Percentiles rank a stretch among this genome's conserved stretches.
Conservation (phyloP, 1,139 yeast genomes). For the Blastobotrys petasosporus region DNA sequence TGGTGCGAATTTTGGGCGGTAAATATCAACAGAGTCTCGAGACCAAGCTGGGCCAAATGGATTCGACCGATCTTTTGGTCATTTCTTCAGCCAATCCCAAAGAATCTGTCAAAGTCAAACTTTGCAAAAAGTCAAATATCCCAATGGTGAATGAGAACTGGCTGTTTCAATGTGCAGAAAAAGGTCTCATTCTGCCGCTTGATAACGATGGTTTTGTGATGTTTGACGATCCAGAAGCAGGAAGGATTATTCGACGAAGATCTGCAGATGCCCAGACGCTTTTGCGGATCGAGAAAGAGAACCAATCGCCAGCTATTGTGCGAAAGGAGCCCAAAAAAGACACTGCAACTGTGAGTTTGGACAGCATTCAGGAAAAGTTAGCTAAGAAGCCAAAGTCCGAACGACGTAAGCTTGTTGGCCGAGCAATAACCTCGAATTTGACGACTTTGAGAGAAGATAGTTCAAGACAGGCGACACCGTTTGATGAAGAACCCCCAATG, state of each 20-base stretch:
- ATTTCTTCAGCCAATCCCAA: conserved; percentile 2
- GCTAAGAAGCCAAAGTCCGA: conserved; percentile 3
- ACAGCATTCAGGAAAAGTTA: background rate
- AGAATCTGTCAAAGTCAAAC: background rate
- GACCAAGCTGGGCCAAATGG: background rate
- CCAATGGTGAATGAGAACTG: conserved; percentile 51
- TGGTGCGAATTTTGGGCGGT: conserved; percentile 46
- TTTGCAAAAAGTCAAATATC: conserved; percentile 20
- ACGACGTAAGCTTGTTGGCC: conserved; percentile 14
- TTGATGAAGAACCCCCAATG: conserved; percentile 10
- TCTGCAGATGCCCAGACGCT: conserved; percentile 1
- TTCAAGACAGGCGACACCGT: background rate
- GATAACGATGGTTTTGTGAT: background rate
- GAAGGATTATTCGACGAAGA: conserved; percentile 5
- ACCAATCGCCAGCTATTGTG: background rate
- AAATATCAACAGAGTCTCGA: conserved; percentile 40
- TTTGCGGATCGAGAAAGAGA: background rate
- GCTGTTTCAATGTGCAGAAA: conserved; percentile 40
- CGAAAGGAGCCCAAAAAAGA: background rate
- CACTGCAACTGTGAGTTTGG: background rate
- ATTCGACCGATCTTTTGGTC: conserved; percentile 8
- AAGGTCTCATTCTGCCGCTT: conserved; percentile 6
- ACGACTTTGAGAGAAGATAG: conserved; percentile 1
- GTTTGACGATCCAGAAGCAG: conserved; percentile 2
- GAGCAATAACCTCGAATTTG: conserved; percentile 15